Conservation (phyloP, 257 asterid species). For the Nicotiana otophora region DNA sequence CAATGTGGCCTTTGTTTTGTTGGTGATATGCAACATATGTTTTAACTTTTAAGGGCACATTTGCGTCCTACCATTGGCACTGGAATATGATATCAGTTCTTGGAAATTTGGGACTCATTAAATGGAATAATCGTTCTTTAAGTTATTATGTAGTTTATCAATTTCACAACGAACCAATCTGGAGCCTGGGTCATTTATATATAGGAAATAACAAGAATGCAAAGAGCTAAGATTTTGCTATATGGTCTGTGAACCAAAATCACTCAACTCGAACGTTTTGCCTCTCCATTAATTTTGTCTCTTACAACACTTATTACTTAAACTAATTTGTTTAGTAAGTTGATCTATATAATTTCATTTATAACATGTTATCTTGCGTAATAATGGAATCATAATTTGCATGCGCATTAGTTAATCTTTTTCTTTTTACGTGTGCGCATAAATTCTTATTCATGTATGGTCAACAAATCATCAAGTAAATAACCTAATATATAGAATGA, state of each 20-base stretch:
- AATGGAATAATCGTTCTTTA: neutral
- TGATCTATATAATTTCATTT: neutral
- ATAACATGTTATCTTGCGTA: neutral
- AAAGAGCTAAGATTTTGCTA: neutral
- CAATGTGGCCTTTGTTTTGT: neutral
- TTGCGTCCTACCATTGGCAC: neutral
- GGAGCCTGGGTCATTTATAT: neutral
- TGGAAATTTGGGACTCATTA: neutral
- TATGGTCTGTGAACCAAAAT: neutral
- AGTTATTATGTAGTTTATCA: neutral
- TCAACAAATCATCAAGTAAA: neutral
- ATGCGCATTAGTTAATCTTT: neutral
- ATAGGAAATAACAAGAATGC: neutral
- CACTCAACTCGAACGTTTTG: neutral
- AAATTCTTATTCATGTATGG: neutral
- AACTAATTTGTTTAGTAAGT: neutral
- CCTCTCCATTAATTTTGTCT: neutral
- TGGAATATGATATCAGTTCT: neutral
- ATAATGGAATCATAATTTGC: neutral
- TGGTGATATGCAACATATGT: neutral
- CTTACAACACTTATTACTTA: neutral
- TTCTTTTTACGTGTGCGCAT: neutral
- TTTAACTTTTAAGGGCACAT: neutral
- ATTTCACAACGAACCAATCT: neutral
- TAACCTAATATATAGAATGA: neutral